Evolutionary conservation across 139 green algal species (phyloP).

Genomic region (Diplosphaera chodatii): DNA sequence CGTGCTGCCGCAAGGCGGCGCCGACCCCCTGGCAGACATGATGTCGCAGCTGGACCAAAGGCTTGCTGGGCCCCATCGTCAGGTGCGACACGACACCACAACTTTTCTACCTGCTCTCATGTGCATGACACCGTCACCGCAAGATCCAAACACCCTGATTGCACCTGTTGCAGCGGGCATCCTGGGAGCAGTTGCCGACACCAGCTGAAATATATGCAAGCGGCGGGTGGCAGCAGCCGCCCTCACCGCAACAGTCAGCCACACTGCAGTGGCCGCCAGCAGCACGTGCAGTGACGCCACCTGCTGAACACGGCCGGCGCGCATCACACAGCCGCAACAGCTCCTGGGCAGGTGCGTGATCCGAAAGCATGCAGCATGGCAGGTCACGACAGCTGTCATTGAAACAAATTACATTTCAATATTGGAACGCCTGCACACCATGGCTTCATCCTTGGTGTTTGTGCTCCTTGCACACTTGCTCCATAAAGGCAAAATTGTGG

Average conservation of each 20-base stretch:
- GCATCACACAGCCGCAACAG: background rate
- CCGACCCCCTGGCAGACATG: background rate
- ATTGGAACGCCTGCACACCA: no score
- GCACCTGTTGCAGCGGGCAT: background rate
- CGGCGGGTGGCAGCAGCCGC: background rate
- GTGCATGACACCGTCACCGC: no score
- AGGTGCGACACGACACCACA: background rate
- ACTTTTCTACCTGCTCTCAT: no score
- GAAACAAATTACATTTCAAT: no score
- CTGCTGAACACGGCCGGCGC: no score
- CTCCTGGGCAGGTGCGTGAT: background rate
- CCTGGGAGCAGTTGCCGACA: background rate
- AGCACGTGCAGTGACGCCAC: background rate
- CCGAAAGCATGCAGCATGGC: no score
- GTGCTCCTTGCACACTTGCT: no score
- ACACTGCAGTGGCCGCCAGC: background rate
- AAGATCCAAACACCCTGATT: no score
- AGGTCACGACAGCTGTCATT: no score
- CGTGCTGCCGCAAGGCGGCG: background rate
- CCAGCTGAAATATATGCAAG: background rate
- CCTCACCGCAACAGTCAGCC: background rate
- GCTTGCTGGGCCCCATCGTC: background rate
- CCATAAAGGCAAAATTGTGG: no score
- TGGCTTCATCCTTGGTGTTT: no score
- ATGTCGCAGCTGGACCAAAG: background rate